phyloP scores from a whole-genome alignment of 164 flowering plant species.

The Tetrastigma voinierianum region DNA sequence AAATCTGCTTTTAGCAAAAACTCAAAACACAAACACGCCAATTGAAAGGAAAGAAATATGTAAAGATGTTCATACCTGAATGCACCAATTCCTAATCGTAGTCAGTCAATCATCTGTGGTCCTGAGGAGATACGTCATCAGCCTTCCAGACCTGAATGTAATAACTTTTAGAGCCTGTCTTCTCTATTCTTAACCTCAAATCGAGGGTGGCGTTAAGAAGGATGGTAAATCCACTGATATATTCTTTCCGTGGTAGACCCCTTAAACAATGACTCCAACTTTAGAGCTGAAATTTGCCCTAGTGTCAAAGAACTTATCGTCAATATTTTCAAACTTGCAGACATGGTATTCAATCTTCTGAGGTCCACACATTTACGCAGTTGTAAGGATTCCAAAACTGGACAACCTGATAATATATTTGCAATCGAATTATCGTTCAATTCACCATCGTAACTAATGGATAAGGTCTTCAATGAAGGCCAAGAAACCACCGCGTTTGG shows the following conservation, averaged over 20 bases:
- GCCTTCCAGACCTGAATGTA: not conserved
- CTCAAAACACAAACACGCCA: too few relatives aligned
- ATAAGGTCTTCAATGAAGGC: not conserved
- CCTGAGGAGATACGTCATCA: not conserved
- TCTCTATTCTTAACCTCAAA: not conserved
- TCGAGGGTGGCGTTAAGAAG: not conserved
- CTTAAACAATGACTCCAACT: not conserved
- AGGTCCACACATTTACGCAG: not conserved
- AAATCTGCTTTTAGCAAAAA: too few relatives aligned
- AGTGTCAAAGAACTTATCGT: not conserved
- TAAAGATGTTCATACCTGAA: not conserved
- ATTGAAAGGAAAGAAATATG: too few relatives aligned
- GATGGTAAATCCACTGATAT: not conserved
- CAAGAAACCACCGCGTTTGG: not conserved
- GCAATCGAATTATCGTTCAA: slow-evolving; percentile 2
- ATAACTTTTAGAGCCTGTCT: too few relatives aligned
- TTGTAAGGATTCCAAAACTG: not conserved
- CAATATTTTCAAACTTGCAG: not conserved
- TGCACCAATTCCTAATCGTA: not conserved
- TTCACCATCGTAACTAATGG: not conserved
- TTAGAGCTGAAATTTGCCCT: not conserved
- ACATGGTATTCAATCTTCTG: not conserved
- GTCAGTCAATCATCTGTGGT: not conserved
- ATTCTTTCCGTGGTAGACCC: too few relatives aligned
- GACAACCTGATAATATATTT: slow-evolving; percentile 5